Evolutionary conservation across 345 rosid genomes (phyloP).

Genomic region (Hibiscus tridactylites): DNA sequence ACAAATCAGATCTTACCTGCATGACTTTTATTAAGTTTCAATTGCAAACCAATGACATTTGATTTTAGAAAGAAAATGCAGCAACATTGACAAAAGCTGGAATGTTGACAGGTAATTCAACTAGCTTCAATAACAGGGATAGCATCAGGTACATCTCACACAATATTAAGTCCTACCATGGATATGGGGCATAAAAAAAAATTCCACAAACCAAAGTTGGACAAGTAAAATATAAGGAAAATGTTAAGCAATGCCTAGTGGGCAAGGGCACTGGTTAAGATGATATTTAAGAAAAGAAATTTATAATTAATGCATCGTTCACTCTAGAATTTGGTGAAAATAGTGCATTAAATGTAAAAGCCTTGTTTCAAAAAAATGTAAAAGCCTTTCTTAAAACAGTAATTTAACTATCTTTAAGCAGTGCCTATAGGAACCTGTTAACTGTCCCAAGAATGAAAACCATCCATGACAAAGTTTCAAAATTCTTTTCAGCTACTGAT

Average conservation of each 20-base stretch:
- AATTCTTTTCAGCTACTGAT: background rate
- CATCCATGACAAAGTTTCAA: background rate
- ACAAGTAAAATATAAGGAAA: background rate
- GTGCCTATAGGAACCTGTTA: background rate
- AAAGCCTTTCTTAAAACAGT: background rate
- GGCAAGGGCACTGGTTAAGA: background rate
- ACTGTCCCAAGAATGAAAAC: background rate
- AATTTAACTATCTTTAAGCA: background rate
- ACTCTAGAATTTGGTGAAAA: too few species aligned
- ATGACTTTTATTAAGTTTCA: background rate
- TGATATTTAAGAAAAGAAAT: too few species aligned
- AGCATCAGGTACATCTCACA: background rate
- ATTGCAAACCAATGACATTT: background rate
- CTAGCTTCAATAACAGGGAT: conserved; percentile 1
- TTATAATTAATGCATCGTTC: too few species aligned
- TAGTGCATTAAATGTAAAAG: background rate
- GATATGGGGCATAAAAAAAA: background rate
- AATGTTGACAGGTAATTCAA: conserved; percentile 5
- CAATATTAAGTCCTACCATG: background rate
- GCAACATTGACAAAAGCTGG: background rate
- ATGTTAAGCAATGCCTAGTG: background rate
- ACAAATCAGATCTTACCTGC: conserved; percentile 9
- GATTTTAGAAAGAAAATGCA: background rate
- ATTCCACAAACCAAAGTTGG: background rate
- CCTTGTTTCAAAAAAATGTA: too few species aligned